Evolutionary conservation across 768 basidiomycete species (phyloP), one percentile per base, ranked within the genome.

Genomic region (Tulasnella sp.): DNA sequence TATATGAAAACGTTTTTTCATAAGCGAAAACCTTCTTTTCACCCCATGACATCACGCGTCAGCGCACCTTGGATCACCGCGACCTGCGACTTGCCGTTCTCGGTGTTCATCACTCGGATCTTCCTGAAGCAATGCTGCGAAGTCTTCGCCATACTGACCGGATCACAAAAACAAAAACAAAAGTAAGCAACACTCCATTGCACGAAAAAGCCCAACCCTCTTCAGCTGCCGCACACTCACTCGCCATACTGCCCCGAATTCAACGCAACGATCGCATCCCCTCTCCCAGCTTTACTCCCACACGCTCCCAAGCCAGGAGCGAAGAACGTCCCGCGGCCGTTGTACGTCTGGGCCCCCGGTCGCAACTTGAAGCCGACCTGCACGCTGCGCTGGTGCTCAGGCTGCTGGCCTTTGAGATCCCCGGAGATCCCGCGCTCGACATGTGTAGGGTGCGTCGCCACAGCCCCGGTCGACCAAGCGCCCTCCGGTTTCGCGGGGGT

Each of bases 281-380:
- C 34, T 8, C 22, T 70, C 42, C 42, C 69, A 29, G 26, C 42
- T 14, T 40, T 29, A 26, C 29, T 52, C 32, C 69, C 69, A 62
- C 69, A 70, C 32, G 69, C 69, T 14, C 69, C 69, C 47, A 47
- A 32, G 29, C 69, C 69, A 34, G 69, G 69, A 47, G 22, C 32
- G 69, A 70, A 70, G 29, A 35, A 70, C 1, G 69, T 70, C 0
- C 42, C 69, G 22, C 69, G 69, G 17, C 69, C 69, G 8, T 40
- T 29, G 42, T 44, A 70, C 12, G 39, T 40, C 64, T 65, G 52
- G 52, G 52, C 52, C 52, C 52, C 52, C 22, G 52, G 52, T 59
- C 52, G 52, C 32, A 59, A 59, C 32, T 59, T 22, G 52, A 59
- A 26, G 22, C 32, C 22, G 12, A 59, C 52, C 22, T 29, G 22